Evolutionary conservation across 2,329 filamentous ascomycete species (phyloP), one percentile per base, ranked within the genome.

Genomic region (Thelonectria rubi): DNA sequence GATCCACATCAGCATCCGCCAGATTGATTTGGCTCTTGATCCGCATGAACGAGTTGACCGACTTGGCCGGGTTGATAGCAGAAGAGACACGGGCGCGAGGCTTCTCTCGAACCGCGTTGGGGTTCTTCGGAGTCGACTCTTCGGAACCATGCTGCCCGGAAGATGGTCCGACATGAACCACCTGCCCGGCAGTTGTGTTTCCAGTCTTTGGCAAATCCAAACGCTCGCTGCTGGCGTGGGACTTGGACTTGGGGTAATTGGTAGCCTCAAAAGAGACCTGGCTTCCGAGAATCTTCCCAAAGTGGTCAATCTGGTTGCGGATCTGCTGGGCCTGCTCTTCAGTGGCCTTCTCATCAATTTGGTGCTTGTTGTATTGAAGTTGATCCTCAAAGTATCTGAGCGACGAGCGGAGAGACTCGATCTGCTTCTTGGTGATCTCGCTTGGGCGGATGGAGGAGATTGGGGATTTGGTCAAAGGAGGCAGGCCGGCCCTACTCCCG

Each of bases 381-480:
- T 89, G 86, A 61, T 86, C 82, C 64, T 88, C 82, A 42, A 84
- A 78, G 59, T 83, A 82, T 68, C 82, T 85, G 61, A 89, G 77
- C n/a, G 81, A 80, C n/a, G 72, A 68, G 42, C 80, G 80, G 55
- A 89, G 79, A 43, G 77, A 75, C 20, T 82, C 79, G 51, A 88
- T 81, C 66, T 88, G 86, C 65, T 83, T 85, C 70, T 78, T 84
- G 8, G 84, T 88, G 66, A 88, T 86, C n/a, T 86, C 83, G 66
- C 86, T 88, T 4, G 81, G 82, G 20, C 81, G 81, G 63, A 88
- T 88, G 7, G 86, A 87, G n/a, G 86, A 87, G 21, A 83, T 77
- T 3, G 82, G 84, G 12, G 82, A 80, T 43, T 69, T 69, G 63
- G 73, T 49, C 30, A 14, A 11, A 42, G 37, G 37, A 17, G 12